Evolutionary conservation across 345 rosid species (phyloP), one percentile per base, ranked within the genome.

Genomic region (Pistacia vera): DNA sequence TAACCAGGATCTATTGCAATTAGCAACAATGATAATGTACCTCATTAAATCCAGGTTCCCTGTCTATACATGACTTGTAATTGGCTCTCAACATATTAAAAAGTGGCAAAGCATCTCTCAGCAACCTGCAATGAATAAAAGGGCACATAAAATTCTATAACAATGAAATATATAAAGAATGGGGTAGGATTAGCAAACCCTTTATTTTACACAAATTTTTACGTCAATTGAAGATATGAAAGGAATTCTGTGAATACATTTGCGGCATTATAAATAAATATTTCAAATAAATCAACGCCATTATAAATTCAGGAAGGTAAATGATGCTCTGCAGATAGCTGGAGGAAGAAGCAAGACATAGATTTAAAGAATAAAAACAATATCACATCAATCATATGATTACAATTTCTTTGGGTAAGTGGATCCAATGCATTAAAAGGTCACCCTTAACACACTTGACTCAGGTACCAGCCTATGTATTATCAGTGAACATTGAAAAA

Each of bases 81-180:
- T 81, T 89, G 61, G 75, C 85, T 85, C 92, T 91, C 87, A 94
- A 78, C 97, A 89, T 90, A 63, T 87, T 91, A 86, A 96, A 96
- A 74, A 96, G 95, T 11, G 97, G 98, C 70, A 91, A 81, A n/a
- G 99, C 97, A 80, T 92, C 98, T 86, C 95, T 92, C 87, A 88
- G 84, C 88, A 97, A 73, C 83, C 98, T 97, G 93, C 80, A 77
- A 35, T 4, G 7, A 59, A 46, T 6, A 68, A 30, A 20, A 46
- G 61, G 11, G 6, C 44, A 13, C n/a, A 16, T 51, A 8, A 1
- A 28, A 52, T 20, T 30, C 17, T 17, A 17, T 35, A 11, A 46
- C 36, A 16, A 8, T 22, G 28, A 64, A 36, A 63, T 52, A 73
- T 44, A 17, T 17, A 58, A 51, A 49, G n/a, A 3, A 17, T 72